These are phyloP conservation scores for Calonectria ilicicola DNA, from an alignment of 2,329 filamentous ascomycete species.

Conservation along the genomic window DNA sequence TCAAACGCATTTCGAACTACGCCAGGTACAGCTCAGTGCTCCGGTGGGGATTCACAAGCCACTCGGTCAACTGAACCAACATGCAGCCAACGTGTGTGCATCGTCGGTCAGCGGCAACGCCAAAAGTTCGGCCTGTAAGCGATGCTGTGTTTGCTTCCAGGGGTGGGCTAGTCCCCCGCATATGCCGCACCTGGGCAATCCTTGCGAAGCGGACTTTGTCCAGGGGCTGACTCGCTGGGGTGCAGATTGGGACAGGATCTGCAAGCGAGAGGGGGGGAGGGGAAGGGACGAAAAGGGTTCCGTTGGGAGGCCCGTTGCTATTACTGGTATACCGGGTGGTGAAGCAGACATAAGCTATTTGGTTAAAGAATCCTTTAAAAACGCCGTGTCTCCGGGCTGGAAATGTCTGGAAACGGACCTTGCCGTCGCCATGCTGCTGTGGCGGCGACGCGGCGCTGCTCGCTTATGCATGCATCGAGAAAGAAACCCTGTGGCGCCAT, in stretches of 20 bases:
- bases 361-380: neutral
- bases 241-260: neutral
- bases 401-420: neutral
- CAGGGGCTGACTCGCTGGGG: neutral
- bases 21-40: neutral
- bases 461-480: neutral
- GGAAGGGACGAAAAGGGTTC: neutral
- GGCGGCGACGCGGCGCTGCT: neutral
- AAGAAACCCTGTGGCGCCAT: neutral
- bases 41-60: neutral
- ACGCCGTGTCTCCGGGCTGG: neutral
- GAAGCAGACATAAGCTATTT: neutral
- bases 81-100: neutral
- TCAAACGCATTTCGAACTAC: neutral
- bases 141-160: neutral
- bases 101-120: neutral
- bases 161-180: neutral
- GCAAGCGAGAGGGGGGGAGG: neutral
- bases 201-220: neutral
- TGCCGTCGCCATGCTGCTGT: neutral
- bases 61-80: neutral
- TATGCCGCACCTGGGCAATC: neutral
- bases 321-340: neutral
- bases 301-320: neutral
- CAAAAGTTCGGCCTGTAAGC: neutral